phyloP scores from a whole-genome alignment of 345 rosid genomes.

The Bruguiera sexangula region DNA sequence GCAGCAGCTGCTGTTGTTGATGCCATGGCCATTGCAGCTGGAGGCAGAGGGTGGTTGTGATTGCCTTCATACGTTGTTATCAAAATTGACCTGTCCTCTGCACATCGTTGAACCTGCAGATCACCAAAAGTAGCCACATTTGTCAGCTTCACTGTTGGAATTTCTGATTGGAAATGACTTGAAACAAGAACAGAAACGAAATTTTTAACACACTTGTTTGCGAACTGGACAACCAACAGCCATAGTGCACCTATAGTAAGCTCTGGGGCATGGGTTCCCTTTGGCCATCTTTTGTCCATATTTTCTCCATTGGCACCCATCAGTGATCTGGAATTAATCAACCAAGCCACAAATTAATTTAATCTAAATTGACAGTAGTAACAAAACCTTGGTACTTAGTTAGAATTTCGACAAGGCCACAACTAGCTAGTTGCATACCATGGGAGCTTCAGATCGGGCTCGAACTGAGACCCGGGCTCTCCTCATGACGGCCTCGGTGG shows the following conservation, averaged over 20 bases:
- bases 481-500: constrained; percentile 78
- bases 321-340: constrained; percentile 42
- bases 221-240: constrained; percentile 92
- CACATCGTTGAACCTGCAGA: constrained; percentile 86
- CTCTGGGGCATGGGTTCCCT: constrained; percentile 95
- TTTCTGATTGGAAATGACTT: not conserved
- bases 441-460: constrained; percentile 98
- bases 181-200: not conserved
- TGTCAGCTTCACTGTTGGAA: not conserved
- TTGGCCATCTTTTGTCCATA: constrained; percentile 97
- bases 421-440: constrained; percentile 39
- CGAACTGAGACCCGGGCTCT: constrained; percentile 98
- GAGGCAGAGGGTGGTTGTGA: constrained; percentile 92
- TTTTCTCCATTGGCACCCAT: constrained; percentile 96
- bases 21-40: constrained; percentile 94
- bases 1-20: constrained; percentile 91
- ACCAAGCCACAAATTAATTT: not conserved
- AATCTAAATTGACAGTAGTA: not conserved
- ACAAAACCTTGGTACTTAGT: too few species aligned
- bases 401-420: too few species aligned
- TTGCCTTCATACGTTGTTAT: constrained; percentile 94
- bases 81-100: constrained; percentile 75
- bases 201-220: constrained; percentile 56
- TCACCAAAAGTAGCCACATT: not conserved
- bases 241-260: constrained; percentile 96